Evolutionary conservation across 192 early-diverging fungal species (phyloP).

Genomic region (Backusella parvicylindrica): DNA sequence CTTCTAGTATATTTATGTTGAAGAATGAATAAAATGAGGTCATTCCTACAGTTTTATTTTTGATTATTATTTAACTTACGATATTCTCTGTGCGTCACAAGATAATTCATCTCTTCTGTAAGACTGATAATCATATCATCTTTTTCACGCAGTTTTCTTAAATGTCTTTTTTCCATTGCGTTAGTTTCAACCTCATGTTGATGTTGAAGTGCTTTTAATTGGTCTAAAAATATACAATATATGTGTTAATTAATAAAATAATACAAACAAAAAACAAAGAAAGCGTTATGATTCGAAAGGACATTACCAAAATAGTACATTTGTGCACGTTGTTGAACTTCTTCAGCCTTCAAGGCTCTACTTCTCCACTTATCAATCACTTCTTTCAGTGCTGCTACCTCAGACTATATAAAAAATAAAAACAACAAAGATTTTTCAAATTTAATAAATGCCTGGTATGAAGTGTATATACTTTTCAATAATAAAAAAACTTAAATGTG

Average conservation of each 20-base stretch:
- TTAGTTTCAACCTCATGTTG: neutral
- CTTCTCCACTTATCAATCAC: slow-evolving; percentile 7
- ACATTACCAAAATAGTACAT: neutral
- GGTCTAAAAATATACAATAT: neutral
- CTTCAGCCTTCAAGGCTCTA: slow-evolving; percentile 3
- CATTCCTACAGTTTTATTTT: slow-evolving; percentile 5
- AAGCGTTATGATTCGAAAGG: neutral
- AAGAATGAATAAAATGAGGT: slow-evolving; percentile 10
- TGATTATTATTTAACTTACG: slow-evolving; percentile 14
- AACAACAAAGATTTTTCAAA: neutral
- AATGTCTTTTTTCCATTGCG: slow-evolving; percentile 2
- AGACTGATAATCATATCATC: neutral
- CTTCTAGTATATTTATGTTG: neutral
- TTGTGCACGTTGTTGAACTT: neutral
- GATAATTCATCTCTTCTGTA: neutral
- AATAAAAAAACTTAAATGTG: neutral
- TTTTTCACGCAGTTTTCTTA: slow-evolving; percentile 5
- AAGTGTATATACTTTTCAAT: neutral
- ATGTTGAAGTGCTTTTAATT: neutral
- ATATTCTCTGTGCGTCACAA: slow-evolving; percentile 6
- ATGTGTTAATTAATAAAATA: neutral
- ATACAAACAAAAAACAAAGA: neutral
- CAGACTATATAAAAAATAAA: slow-evolving; percentile 4
- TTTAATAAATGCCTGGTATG: slow-evolving; percentile 2
- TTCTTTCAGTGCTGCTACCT: slow-evolving; percentile 5